Conservation (phyloP, 768 basidiomycete species). For the Boletus rufocinnamomeus region DNA sequence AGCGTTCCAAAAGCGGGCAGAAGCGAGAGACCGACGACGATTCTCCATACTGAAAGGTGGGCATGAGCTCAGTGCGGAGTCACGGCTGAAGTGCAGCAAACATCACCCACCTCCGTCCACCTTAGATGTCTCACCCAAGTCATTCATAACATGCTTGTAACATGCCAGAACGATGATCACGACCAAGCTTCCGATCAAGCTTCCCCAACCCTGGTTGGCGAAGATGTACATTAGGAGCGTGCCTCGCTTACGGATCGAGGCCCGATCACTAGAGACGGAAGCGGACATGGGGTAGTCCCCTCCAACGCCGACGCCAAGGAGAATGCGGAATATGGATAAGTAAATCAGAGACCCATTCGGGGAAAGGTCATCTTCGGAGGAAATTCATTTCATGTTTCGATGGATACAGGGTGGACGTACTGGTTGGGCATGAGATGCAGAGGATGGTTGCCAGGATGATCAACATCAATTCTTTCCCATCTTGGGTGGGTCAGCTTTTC, state of each 20-base stretch:
- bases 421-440: slow-evolving; percentile 65
- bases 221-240: slow-evolving; percentile 79
- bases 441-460: slow-evolving; percentile 79
- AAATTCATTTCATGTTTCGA: background rate
- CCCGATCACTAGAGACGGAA: slow-evolving; percentile 64
- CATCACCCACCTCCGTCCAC: slow-evolving; percentile 63
- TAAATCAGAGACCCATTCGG: slow-evolving; percentile 59
- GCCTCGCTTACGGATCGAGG: slow-evolving; percentile 65
- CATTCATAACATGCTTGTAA: slow-evolving; percentile 66
- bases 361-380: slow-evolving; percentile 46
- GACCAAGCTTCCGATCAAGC: slow-evolving; percentile 59
- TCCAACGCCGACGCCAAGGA: slow-evolving; percentile 77
- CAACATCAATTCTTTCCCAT: slow-evolving; percentile 79
- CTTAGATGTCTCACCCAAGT: slow-evolving; percentile 55
- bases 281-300: slow-evolving; percentile 83
- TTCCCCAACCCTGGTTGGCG: slow-evolving; percentile 79
- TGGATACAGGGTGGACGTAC: slow-evolving; percentile 22
- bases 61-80: background rate
- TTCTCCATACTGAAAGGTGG: slow-evolving; percentile 60
- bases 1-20: slow-evolving; percentile 74
- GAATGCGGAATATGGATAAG: slow-evolving; percentile 64
- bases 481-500: slow-evolving; percentile 34
- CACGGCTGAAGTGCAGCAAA: background rate
- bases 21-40: slow-evolving; percentile 72
- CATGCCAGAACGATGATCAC: slow-evolving; percentile 64